Conservation (phyloP, 352 stramenopile species). For the Phytophthora palmivora region DNA sequence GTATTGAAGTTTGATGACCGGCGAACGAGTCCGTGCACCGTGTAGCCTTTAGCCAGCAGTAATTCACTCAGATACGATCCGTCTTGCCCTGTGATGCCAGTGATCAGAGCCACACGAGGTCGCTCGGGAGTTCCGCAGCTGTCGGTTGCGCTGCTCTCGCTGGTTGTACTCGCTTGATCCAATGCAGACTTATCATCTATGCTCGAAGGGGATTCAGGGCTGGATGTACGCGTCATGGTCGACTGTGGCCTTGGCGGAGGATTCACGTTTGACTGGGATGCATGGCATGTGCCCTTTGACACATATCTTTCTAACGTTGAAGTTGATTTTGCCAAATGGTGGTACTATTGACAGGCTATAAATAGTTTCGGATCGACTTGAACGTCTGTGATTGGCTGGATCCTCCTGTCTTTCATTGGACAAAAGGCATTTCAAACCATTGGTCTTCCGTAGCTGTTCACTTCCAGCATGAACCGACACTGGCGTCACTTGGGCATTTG, state of each 20-base stretch:
- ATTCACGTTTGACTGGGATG: slow-evolving; percentile 21
- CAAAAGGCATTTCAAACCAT: slow-evolving; percentile 51
- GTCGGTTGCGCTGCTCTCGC: slow-evolving; percentile 21
- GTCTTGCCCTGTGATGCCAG: slow-evolving; percentile 99
- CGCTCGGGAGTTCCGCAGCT: slow-evolving; percentile 7
- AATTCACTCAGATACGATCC: slow-evolving; percentile 98
- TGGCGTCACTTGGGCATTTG: slow-evolving; percentile 51
- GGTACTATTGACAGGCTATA: too few species aligned
- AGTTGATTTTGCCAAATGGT: slow-evolving; percentile 22
- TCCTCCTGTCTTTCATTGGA: slow-evolving; percentile 39
- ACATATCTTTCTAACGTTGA: slow-evolving; percentile 32
- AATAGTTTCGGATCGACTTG: background rate
- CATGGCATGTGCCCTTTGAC: slow-evolving; percentile 13
- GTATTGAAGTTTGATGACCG: slow-evolving; percentile 99
- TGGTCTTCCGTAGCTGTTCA: slow-evolving; percentile 39
- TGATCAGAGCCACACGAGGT: slow-evolving; percentile 92
- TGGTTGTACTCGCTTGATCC: slow-evolving; percentile 29
- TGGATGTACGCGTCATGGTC: slow-evolving; percentile 17
- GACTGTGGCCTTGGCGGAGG: background rate
- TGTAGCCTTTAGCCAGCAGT: slow-evolving; percentile 97
- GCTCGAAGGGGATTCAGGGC: background rate
- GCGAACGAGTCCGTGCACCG: slow-evolving; percentile 95
- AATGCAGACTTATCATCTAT: slow-evolving; percentile 15
- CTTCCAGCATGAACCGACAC: slow-evolving; percentile 32
- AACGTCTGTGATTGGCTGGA: slow-evolving; percentile 21